Evolutionary conservation across 148 eudicot genomes (phyloP).

Genomic region (Spergularia bocconei): DNA sequence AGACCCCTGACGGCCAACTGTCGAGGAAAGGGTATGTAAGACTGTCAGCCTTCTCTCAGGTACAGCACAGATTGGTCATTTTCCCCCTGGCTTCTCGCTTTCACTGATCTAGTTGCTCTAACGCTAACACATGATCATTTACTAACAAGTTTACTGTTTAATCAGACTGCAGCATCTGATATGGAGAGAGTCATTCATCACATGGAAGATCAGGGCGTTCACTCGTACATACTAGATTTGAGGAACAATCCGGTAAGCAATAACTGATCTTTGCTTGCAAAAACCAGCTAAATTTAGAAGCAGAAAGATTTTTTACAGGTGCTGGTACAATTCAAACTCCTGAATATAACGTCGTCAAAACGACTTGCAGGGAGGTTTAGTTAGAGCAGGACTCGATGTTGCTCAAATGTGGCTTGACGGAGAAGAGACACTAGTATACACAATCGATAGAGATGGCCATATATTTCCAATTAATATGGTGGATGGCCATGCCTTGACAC

Average conservation of each 20-base stretch:
- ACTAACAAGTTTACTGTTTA: not conserved
- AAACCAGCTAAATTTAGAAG: not conserved
- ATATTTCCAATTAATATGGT: constrained; percentile 84
- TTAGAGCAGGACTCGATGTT: constrained; percentile 90
- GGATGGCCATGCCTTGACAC: constrained; percentile 86
- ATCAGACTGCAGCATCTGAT: constrained; percentile 82
- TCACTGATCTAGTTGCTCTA: not conserved
- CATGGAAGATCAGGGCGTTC: constrained; percentile 86
- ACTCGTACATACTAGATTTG: constrained; percentile 83
- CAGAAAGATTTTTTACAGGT: not conserved
- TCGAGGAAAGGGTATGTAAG: constrained; percentile 78
- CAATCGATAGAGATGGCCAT: constrained; percentile 77
- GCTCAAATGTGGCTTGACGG: constrained; percentile 98
- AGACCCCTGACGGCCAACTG: constrained; percentile 66
- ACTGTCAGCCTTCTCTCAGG: constrained; percentile 89
- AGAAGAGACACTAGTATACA: constrained; percentile 86
- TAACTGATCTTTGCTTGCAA: not conserved
- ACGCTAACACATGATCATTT: too few relatives aligned
- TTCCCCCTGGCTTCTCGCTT: not conserved
- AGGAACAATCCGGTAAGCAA: constrained; percentile 79
- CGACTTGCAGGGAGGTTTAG: constrained; percentile 75
- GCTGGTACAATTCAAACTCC: not conserved
- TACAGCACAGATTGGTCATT: too few relatives aligned
- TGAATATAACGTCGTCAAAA: not conserved
- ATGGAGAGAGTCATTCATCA: constrained; percentile 77